phyloP scores from a whole-genome alignment of 192 early-diverging fungal genomes.

The Funneliformis geosporum region DNA sequence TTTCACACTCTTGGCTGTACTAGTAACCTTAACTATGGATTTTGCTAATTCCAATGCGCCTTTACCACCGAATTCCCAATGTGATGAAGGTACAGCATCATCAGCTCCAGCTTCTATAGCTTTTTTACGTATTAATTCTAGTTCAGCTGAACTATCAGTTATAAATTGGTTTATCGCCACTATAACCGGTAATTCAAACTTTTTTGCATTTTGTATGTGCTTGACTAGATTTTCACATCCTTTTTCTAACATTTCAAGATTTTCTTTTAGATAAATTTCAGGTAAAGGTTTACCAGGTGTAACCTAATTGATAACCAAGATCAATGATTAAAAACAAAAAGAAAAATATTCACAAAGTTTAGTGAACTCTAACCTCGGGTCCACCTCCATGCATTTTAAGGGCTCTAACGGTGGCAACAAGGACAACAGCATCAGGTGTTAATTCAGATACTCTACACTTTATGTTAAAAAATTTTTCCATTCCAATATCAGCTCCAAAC shows the following conservation, averaged over 20 bases:
- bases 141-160: constrained; percentile 85
- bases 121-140: constrained; percentile 69
- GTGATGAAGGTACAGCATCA: constrained; percentile 84
- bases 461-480: constrained; percentile 99
- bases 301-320: not conserved
- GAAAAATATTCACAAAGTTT: not conserved
- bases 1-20: constrained; percentile 31
- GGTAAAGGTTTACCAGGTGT: constrained; percentile 87
- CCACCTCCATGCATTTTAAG: constrained; percentile 99
- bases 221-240: constrained; percentile 87
- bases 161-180: constrained; percentile 92
- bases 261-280: constrained; percentile 86
- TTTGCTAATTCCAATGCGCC: constrained; percentile 88
- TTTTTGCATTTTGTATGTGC: constrained; percentile 90
- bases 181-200: constrained; percentile 86
- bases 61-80: constrained; percentile 92
- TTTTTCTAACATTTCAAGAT: constrained; percentile 78
- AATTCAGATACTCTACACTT: constrained; percentile 92
- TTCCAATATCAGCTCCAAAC: constrained; percentile 99
- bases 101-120: constrained; percentile 84
- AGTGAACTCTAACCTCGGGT: constrained; percentile 73
- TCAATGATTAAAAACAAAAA: not conserved
- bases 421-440: constrained; percentile 85
- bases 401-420: constrained; percentile 92
- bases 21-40: constrained; percentile 78